Conservation (phyloP, 2,329 filamentous ascomycete genomes). For the Penicillium sp. region DNA sequence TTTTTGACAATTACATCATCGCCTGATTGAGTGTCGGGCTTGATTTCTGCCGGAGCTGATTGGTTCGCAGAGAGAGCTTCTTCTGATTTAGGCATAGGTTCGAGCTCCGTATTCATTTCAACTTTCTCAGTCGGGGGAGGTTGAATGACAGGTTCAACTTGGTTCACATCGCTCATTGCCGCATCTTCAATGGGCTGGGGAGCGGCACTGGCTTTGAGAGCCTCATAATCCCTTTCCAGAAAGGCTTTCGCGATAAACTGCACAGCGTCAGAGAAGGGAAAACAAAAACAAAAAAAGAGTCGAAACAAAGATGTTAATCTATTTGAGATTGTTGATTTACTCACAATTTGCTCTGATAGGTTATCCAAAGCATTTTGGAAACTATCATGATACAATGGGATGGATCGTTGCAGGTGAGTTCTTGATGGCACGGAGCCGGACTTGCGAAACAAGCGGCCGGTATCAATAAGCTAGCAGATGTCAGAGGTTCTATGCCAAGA, state of each 20-base stretch:
- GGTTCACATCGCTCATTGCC: conserved; percentile 22
- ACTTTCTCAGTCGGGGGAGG: conserved; percentile 15
- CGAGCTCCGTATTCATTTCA: conserved; percentile 11
- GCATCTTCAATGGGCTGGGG: conserved; percentile 24
- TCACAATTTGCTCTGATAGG: conserved; percentile 38
- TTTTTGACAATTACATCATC: conserved; percentile 18
- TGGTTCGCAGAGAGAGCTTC: conserved; percentile 8
- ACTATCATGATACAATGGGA: conserved; percentile 33
- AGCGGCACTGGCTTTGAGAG: conserved; percentile 26
- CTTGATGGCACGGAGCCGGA: conserved; percentile 29
- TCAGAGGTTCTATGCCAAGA: conserved; percentile 14
- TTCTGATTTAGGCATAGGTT: conserved; percentile 14
- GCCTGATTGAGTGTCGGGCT: conserved; percentile 5
- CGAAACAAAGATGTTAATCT: not conserved
- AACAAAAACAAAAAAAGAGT: not conserved
- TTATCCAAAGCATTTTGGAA: conserved; percentile 36
- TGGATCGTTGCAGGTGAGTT: conserved; percentile 30
- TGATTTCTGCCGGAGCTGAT: conserved; percentile 11
- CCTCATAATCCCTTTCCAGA: conserved; percentile 36
- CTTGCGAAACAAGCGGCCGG: conserved; percentile 35
- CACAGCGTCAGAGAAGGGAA: conserved; percentile 5
- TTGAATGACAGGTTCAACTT: conserved; percentile 11
- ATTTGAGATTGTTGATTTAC: conserved; percentile 10
- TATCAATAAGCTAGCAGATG: conserved; percentile 33
- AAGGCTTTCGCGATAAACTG: conserved; percentile 39